Conservation (phyloP, 495 filamentous ascomycete genomes). For the Penicillium taxi region DNA sequence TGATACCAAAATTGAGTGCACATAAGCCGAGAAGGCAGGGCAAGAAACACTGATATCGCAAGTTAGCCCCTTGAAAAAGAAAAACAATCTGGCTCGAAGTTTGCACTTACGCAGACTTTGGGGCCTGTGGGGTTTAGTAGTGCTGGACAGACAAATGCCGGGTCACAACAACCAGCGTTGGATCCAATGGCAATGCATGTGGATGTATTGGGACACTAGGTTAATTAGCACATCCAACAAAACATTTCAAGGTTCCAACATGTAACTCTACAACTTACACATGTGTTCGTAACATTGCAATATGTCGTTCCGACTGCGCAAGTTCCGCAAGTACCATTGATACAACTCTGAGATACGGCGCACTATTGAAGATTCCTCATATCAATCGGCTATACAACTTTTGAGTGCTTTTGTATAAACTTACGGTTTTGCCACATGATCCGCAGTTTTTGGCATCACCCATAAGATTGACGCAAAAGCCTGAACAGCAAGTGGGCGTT, state of each 20-base stretch:
- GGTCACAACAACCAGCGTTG: slow-evolving; percentile 1
- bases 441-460: background rate
- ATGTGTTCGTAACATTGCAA: slow-evolving; percentile 1
- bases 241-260: background rate
- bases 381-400: slow-evolving; percentile 2
- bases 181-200: slow-evolving; percentile 1
- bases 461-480: background rate
- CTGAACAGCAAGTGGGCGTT: background rate
- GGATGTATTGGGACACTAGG: slow-evolving; percentile 1
- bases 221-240: background rate
- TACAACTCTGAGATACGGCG: slow-evolving; percentile 2
- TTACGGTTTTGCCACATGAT: background rate
- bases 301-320: background rate
- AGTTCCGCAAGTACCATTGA: slow-evolving; percentile 1
- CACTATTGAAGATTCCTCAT: slow-evolving; percentile 2
- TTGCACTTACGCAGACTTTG: slow-evolving; percentile 4
- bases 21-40: slow-evolving; percentile 5
- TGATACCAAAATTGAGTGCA: background rate
- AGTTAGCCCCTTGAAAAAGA: background rate
- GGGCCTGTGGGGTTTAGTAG: slow-evolving; percentile 1
- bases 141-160: slow-evolving; percentile 1
- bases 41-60: background rate
- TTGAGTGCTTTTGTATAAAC: background rate
- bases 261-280: background rate
- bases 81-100: background rate